Conservation (phyloP, 805 yeast species). For the Wickerhamiella parazyma region DNA sequence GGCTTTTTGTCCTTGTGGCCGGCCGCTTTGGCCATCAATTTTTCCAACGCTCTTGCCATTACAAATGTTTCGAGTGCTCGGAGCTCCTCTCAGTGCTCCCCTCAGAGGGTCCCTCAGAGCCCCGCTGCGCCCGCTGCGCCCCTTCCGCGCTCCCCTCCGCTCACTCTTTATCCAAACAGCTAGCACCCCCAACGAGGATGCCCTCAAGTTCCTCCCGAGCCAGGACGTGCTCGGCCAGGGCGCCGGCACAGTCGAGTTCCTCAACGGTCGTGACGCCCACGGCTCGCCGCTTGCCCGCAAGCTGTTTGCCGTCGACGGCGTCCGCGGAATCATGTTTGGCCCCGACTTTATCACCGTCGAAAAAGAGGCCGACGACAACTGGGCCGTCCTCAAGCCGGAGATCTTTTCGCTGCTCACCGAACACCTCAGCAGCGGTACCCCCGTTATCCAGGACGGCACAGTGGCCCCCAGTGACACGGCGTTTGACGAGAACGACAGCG, state of each 20-base stretch:
- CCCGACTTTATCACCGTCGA: conserved; percentile 73
- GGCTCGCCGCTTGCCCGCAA: conserved; percentile 66
- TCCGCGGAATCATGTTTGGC: conserved; percentile 66
- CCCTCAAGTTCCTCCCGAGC: conserved; percentile 71
- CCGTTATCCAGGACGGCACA: conserved; percentile 33
- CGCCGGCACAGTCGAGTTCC: conserved; percentile 51
- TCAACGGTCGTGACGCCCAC: conserved; percentile 61
- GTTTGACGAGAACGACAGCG: conserved; percentile 55
- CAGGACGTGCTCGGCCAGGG: conserved; percentile 49
- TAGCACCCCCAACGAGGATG: conserved; percentile 76
- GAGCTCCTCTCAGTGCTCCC: too few species aligned
- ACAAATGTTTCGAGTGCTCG: too few species aligned
- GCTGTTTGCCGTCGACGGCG: conserved; percentile 62
- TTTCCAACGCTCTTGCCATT: conserved; percentile 7
- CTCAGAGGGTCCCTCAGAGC: too few species aligned
- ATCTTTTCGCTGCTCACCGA: conserved; percentile 39
- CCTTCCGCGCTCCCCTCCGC: neutral
- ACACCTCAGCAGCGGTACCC: conserved; percentile 33
- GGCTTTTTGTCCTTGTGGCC: conserved; percentile 6
- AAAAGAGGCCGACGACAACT: conserved; percentile 42
- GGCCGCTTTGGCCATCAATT: neutral
- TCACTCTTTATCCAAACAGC: conserved; percentile 52
- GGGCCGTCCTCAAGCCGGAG: conserved; percentile 62
- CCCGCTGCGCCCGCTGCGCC: too few species aligned
- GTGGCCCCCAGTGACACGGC: conserved; percentile 30